These are phyloP conservation scores for Tetradesmus obliquus DNA, from an alignment of 139 green algal genomes.

Conservation along the genomic window DNA sequence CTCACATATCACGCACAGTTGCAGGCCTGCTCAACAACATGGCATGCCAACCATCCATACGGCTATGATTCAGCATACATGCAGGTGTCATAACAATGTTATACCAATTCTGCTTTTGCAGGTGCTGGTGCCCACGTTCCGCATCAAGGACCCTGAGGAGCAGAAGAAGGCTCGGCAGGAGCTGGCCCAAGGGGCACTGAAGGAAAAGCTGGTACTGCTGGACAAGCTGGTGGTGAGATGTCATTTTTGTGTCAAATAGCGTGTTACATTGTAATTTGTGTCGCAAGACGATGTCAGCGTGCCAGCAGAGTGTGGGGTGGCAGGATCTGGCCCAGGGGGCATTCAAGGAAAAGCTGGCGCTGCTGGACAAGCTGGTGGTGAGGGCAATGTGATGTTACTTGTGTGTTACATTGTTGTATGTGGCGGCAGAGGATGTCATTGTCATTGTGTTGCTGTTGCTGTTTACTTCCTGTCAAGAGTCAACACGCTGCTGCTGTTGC, in stretches of 20 bases:
- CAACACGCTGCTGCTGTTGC: background rate
- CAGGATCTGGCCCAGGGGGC: background rate
- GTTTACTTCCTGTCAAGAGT: background rate
- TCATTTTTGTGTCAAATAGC: background rate
- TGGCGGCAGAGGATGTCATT: background rate
- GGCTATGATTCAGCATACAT: too few relatives aligned
- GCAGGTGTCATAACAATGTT: background rate
- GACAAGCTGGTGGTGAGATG: conserved; percentile 41
- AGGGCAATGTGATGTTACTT: background rate
- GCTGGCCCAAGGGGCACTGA: conserved; percentile 18
- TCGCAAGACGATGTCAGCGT: too few relatives aligned
- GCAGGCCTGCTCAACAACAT: background rate
- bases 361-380: background rate
- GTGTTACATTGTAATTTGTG: background rate
- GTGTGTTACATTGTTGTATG: background rate
- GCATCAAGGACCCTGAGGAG: conserved; percentile 33
- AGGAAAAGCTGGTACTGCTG: conserved; percentile 42
- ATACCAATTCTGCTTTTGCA: background rate
- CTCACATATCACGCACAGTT: background rate
- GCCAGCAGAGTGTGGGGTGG: background rate
- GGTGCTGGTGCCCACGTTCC: background rate
- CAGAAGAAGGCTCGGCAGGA: conserved; percentile 45
- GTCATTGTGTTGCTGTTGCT: background rate
- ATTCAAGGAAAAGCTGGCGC: background rate
- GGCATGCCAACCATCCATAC: background rate